Evolutionary conservation across 192 early-diverging fungal species (phyloP), one percentile per base, ranked within the genome.

Genomic region (Podila minutissima): DNA sequence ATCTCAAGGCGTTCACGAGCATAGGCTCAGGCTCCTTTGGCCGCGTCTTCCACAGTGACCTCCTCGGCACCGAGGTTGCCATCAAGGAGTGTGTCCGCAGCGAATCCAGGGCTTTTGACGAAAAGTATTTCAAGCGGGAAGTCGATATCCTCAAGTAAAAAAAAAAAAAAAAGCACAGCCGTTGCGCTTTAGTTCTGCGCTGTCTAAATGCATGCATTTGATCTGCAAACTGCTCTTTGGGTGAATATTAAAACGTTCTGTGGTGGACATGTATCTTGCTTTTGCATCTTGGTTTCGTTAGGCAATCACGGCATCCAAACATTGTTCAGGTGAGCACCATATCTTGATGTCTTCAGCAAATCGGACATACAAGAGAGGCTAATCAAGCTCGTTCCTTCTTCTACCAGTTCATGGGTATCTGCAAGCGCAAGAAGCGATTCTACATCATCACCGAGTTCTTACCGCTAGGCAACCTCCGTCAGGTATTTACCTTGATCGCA

Each of bases 121-220:
- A 81, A 68, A 81, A 81, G 58, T 81, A 81, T 62, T 81, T 69
- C 48, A 81, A 73, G 50, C 77, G 77, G 7, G 77, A 81, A 46
- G 77, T 81, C 13, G 66, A 81, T 32, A 81, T 81, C 10, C 64
- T 81, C 17, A 72, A 72, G 53, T 55, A 55, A 55, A 26, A 11
- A 5, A 72, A 72, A 22, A 24, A 55, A 55, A 26, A 11, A 5
- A 24, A 22, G 4, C 24, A 55, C n/a, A 55, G 24, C 53, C 24
- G 24, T 55, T 55, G 24, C 17, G 24, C 24, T 53, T 55, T 55
- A 24, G 5, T 4, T 11, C 24, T 37, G 6, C 35, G 4, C 9
- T 37, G 35, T 37, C 35, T 26, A 22, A 55, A 24, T n/a, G n/a
- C 24, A 8, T 24, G n/a, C 20, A 24, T 8, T 24, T 55, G 53